Evolutionary conservation across 2,329 filamentous ascomycete species (phyloP).

Genomic region (Diaporthe eres): DNA sequence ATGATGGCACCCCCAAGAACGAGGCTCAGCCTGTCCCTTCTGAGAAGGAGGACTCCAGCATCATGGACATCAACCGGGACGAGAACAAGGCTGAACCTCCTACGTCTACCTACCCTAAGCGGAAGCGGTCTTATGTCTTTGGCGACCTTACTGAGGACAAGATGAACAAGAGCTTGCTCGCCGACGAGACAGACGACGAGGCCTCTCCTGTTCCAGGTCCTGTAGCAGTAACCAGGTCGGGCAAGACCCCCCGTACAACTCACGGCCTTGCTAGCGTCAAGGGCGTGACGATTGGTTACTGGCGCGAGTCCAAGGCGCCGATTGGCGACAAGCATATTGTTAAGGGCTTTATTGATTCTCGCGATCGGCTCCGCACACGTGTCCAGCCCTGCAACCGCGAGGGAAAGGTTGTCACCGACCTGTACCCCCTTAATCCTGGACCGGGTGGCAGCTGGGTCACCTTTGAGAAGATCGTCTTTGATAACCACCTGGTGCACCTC

Average conservation of each 20-base stretch:
- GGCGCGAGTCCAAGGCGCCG: conserved; percentile 70
- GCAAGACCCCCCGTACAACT: conserved; percentile 45
- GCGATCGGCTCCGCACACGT: conserved; percentile 72
- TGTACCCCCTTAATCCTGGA: conserved; percentile 67
- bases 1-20: conserved; percentile 56
- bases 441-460: conserved; percentile 76
- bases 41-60: conserved; percentile 53
- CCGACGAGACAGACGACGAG: conserved; percentile 49
- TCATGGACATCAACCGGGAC: conserved; percentile 24
- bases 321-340: conserved; percentile 69
- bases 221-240: conserved; percentile 39
- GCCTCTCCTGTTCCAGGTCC: conserved; percentile 35
- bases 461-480: conserved; percentile 72
- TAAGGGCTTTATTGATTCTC: conserved; percentile 73
- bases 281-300: conserved; percentile 69
- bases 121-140: conserved; percentile 67
- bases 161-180: conserved; percentile 54
- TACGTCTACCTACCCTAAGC: conserved; percentile 60
- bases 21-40: conserved; percentile 55
- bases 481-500: conserved; percentile 67
- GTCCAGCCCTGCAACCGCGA: conserved; percentile 65
- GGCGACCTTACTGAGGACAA: conserved; percentile 64
- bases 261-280: conserved; percentile 55
- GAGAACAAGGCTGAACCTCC: neutral
- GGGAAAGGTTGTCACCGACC: conserved; percentile 61